These are phyloP conservation scores for Diatrype stigma DNA, from an alignment of 2,329 filamentous ascomycete species.

Conservation along the genomic window DNA sequence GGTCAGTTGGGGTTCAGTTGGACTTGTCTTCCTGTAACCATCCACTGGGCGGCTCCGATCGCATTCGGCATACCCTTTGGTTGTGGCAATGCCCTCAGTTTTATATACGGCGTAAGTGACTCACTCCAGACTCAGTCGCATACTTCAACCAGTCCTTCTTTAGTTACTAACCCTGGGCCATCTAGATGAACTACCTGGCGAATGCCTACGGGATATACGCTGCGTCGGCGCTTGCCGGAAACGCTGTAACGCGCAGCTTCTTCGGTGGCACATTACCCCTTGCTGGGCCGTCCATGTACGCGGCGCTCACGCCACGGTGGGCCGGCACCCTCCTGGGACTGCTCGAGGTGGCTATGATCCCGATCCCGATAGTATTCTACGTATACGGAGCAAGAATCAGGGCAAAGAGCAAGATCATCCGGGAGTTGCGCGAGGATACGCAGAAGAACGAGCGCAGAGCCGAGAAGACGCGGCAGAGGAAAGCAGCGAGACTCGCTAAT, in stretches of 20 bases:
- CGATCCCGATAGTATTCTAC: constrained; percentile 79
- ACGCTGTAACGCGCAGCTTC: constrained; percentile 67
- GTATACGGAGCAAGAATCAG: constrained; percentile 52
- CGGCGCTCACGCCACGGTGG: constrained; percentile 68
- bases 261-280: constrained; percentile 77
- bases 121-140: not conserved
- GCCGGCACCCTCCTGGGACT: constrained; percentile 71
- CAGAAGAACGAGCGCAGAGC: constrained; percentile 32
- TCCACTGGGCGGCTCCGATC: constrained; percentile 80
- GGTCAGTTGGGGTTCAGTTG: constrained; percentile 86
- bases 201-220: constrained; percentile 77
- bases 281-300: constrained; percentile 70
- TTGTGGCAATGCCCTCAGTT: constrained; percentile 69
- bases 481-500: constrained; percentile 9
- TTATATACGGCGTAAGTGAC: constrained; percentile 63
- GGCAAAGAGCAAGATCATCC: constrained; percentile 44
- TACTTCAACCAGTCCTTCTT: too few relatives aligned
- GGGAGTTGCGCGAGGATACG: constrained; percentile 41
- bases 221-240: constrained; percentile 75
- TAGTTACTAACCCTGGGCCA: not conserved
- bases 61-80: constrained; percentile 77
- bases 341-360: constrained; percentile 69
- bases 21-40: constrained; percentile 72
- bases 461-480: constrained; percentile 26
- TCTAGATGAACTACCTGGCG: constrained; percentile 66